Evolutionary conservation across 352 stramenopile species (phyloP), one percentile per base, ranked within the genome.

Genomic region (Thraustochytrium striatum): DNA sequence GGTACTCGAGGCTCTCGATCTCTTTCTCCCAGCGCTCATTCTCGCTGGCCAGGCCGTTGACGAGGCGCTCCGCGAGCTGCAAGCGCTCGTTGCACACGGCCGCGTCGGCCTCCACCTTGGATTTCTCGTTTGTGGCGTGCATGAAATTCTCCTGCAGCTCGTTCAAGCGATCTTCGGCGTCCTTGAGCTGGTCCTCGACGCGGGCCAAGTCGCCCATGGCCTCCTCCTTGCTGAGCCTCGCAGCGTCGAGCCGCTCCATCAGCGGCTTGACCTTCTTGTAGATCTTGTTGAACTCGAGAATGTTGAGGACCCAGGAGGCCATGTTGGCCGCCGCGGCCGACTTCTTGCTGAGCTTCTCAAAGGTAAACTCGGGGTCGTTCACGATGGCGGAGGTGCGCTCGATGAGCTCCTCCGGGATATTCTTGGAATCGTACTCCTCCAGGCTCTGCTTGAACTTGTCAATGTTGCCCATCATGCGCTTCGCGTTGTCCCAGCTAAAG

Each of bases 401-500:
- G 75, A 98, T 93, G 79, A 98, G 93, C 7, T 96, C 87, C 78
- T 98, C 95, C 0, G 94, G 92, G 52, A 98, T 98, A n/a, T 84
- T 52, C 13, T 82, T 53, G 21, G 61, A 38, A 21, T 81, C 35
- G 69, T 82, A 82, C 35, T 52, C 50, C 53, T 84, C 43, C 38
- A 84, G 32, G 32, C 43, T 57, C 19, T 83, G 39, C n/a, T 73
- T 59, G 25, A 83, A 73, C 47, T 84, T 59, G 47, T 81, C 72
- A 2, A 96, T 91, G 81, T 98, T 98, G 81, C 93, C 92, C 95
- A 99, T 99, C 95, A 99, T 99, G 82, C 95, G 95, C 86, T 99
- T 98, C 36, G 95, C 95, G n/a, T 91, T 89, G 72, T 98, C 94
- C 95, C 95, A 99, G 62, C 97, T 97, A 83, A 98, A 96, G 78